Evolutionary conservation across 148 eudicot species (phyloP).

Genomic region (Amaranthus palmeri): DNA sequence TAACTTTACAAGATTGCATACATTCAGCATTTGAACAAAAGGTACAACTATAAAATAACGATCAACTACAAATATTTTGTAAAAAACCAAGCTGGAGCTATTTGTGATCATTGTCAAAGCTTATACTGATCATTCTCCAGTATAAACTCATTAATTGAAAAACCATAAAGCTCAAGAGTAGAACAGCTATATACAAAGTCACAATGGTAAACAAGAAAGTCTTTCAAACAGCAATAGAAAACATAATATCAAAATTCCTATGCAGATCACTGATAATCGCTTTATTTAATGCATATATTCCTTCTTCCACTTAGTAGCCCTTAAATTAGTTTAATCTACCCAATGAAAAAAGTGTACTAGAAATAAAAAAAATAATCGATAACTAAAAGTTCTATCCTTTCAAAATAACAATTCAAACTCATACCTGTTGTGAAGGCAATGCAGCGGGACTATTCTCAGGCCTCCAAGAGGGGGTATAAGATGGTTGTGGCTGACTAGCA

Average conservation of each 20-base stretch:
- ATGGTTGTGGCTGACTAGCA: conserved; percentile 47
- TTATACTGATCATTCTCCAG: not conserved
- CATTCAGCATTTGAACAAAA: not conserved
- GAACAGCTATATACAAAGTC: not conserved
- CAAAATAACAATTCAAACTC: conserved; percentile 16
- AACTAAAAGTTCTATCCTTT: not conserved
- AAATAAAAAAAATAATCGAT: not conserved
- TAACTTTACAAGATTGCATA: not conserved
- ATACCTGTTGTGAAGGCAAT: conserved; percentile 66
- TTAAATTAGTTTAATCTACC: too few relatives aligned
- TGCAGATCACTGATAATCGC: not conserved
- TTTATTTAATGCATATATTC: not conserved
- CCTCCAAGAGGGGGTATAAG: conserved; percentile 57
- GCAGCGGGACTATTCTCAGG: conserved; percentile 60
- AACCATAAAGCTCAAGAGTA: not conserved
- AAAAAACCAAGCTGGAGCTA: not conserved
- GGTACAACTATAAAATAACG: not conserved
- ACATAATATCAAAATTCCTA: not conserved
- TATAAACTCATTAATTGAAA: not conserved
- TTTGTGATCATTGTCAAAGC: not conserved
- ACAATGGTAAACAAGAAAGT: not conserved
- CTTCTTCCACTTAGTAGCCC: not conserved
- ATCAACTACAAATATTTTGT: not conserved
- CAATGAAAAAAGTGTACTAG: not conserved
- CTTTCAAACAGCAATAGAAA: not conserved